Evolutionary conservation across 805 yeast genomes (phyloP), one percentile per base, ranked within the genome.

Genomic region (Teunomyces cretensis): DNA sequence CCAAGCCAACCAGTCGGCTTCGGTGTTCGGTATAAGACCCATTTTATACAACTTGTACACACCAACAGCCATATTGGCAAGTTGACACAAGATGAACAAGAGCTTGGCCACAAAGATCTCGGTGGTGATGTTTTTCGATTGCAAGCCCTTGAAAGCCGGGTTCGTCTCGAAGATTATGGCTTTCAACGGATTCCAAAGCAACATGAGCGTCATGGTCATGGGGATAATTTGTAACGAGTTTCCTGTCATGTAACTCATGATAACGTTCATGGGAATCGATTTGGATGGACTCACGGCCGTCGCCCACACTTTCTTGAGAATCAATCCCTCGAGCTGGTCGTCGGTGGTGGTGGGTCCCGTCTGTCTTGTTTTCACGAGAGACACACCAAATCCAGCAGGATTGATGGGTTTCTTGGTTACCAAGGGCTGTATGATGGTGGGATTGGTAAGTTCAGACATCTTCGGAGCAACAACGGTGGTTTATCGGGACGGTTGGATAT

Each of bases 181-280:
- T 55, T 80, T 83, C 30, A 88, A 56, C 0, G 97, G 94, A 39
- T 81, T 83, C 51, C 87, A 77, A 52, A 94, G 80, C 54, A 92
- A 71, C 88, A 85, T 88, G 24, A 87, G 62, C 0, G 96, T 85
- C 87, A 90, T 91, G 68, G 90, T 84, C 39, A 92, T 86, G 3
- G 97, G 94, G 51, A 92, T 89, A 53, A 92, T 76, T 57, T 94
- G 98, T 22, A 94, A 69, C 3, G 95, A 80, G 56, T 86, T 85
- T 27, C 98, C 98, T 0, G 96, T 82, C 88, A 92, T 88, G 63
- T 88, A 94, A 49, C 89, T 82, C 96, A 92, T 88, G 39, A 88
- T 70, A 41, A 87, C 64, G 58, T 88, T 94, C 95, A 89, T 86
- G 6, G 97, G 96, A n/a, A 94, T 76, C 14, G 64, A 57, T 60